A percentile compares a stretch with the other conserved stretches of the same genome.
These are phyloP conservation scores for Vicia sativa DNA, from an alignment of 306 rosid species.

Conservation along the genomic window DNA sequence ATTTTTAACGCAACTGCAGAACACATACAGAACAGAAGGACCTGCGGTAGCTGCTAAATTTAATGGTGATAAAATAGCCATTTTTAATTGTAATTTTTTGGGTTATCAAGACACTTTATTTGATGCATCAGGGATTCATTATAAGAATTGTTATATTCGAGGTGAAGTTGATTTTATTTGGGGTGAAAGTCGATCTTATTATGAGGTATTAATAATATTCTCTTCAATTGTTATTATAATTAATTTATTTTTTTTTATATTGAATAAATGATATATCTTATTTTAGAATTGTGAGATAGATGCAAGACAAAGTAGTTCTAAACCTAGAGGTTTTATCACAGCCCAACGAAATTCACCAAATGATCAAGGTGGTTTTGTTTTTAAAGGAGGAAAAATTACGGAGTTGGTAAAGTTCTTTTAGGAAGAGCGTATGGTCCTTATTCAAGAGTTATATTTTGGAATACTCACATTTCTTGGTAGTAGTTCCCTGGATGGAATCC, in stretches of 20 bases:
- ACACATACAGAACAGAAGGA: background rate
- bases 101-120: slow-evolving; percentile 27
- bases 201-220: background rate
- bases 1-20: background rate
- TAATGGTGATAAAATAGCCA: background rate
- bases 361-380: too few species aligned
- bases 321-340: too few species aligned
- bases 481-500: background rate
- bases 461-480: background rate
- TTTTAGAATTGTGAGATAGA: background rate
- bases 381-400: too few species aligned
- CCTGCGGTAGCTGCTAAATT: background rate
- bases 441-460: too few species aligned
- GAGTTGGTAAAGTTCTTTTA: too few species aligned
- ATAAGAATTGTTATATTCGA: slow-evolving; percentile 11
- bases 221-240: too few species aligned
- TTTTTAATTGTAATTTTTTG: background rate
- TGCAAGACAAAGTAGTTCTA: background rate
- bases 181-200: slow-evolving; percentile 1
- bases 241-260: too few species aligned
- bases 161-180: too few species aligned
- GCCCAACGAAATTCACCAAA: too few species aligned
- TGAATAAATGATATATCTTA: too few species aligned
- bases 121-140: background rate
- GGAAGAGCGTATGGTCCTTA: too few species aligned